phyloP scores from a whole-genome alignment of 164 flowering plant genomes.

The Stephania japonica region DNA sequence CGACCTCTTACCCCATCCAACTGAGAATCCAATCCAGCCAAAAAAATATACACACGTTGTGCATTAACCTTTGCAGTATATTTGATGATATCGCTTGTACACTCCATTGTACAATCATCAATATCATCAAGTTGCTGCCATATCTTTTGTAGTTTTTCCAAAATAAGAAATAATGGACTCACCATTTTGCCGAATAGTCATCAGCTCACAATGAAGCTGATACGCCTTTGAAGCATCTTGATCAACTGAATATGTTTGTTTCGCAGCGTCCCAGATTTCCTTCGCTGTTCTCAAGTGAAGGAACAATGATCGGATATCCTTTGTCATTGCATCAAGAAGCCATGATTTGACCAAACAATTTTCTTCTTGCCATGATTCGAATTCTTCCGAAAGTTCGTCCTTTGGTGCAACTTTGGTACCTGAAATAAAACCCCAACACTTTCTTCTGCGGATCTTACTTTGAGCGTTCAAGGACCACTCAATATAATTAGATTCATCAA shows the following conservation, averaged over 20 bases:
- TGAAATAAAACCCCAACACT: constrained; percentile 18
- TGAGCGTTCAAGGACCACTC: constrained; percentile 19
- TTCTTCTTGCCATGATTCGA: not conserved
- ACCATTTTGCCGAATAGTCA: not conserved
- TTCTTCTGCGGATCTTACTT: constrained; percentile 16
- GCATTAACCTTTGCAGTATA: not conserved
- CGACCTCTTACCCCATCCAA: constrained; percentile 5
- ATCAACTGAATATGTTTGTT: not conserved
- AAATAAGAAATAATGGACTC: constrained; percentile 12
- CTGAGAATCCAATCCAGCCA: constrained; percentile 1
- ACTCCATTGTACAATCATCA: not conserved
- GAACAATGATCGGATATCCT: not conserved
- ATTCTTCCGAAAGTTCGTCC: not conserved
- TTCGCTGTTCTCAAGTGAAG: not conserved
- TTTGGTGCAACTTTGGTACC: constrained; percentile 13
- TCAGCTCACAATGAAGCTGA: constrained; percentile 8
- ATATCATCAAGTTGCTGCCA: constrained; percentile 18
- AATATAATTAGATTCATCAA: constrained; percentile 5
- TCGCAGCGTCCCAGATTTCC: not conserved
- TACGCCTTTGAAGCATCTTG: constrained; percentile 15
- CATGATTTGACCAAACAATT: not conserved
- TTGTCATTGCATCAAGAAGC: not conserved
- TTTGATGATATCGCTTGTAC: not conserved
- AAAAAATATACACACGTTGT: constrained; percentile 2
- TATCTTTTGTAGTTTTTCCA: constrained; percentile 17